Evolutionary conservation across 345 rosid genomes (phyloP).

Genomic region (Citrus mangshanensis): DNA sequence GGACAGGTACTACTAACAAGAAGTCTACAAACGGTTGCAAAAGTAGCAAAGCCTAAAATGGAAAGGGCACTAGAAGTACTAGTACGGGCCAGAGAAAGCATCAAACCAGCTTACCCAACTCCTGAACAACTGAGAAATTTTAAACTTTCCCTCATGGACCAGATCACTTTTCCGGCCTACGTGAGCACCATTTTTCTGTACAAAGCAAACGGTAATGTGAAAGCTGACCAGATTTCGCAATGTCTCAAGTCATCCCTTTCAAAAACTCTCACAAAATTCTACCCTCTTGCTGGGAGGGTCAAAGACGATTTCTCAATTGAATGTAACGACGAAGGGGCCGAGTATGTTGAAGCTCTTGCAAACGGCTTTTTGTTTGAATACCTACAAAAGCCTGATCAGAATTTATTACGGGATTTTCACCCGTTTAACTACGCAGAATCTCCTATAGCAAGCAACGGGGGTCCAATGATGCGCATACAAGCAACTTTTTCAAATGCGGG

Average conservation of each 20-base stretch:
- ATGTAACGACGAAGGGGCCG: background rate
- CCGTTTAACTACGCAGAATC: slow-evolving; percentile 9
- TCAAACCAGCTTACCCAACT: no score
- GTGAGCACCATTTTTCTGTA: no score
- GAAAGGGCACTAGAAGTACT: no score
- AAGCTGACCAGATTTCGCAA: background rate
- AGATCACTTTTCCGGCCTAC: no score
- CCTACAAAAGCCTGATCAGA: slow-evolving; percentile 11
- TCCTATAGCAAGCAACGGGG: background rate
- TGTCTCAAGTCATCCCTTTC: slow-evolving; percentile 20
- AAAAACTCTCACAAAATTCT: slow-evolving; percentile 10
- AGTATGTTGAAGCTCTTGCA: slow-evolving; percentile 20
- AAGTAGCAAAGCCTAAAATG: no score
- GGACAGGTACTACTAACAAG: no score
- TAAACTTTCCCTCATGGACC: no score
- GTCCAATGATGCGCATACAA: background rate
- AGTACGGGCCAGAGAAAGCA: no score
- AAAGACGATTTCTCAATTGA: background rate
- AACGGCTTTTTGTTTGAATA: background rate
- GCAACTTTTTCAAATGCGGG: background rate
- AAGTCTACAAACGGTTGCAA: no score
- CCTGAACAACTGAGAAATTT: no score
- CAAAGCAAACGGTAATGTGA: background rate
- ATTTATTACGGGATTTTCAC: slow-evolving; percentile 9
- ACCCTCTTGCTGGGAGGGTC: slow-evolving; percentile 19